phyloP scores from a whole-genome alignment of 352 stramenopile genomes.

The Phytophthora citricola region DNA sequence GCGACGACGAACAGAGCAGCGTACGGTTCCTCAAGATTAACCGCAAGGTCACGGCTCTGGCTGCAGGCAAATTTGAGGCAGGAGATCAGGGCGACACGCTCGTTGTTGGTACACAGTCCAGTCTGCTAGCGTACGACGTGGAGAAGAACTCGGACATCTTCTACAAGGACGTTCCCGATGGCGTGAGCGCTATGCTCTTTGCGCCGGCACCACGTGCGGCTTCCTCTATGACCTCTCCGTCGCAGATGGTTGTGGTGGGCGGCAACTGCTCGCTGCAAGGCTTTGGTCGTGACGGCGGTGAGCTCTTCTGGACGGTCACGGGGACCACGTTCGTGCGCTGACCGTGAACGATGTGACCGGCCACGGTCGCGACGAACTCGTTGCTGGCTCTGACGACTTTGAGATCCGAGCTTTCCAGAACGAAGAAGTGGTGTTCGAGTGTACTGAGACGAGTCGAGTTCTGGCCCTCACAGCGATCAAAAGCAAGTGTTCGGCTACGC shows the following conservation, averaged over 20 bases:
- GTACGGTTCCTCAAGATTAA: constrained; percentile 94
- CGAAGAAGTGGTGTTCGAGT: constrained; percentile 91
- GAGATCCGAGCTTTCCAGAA: constrained; percentile 90
- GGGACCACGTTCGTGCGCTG: constrained; percentile 90
- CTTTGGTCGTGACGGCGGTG: constrained; percentile 79
- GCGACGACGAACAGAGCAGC: constrained; percentile 46
- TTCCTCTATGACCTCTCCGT: constrained; percentile 33
- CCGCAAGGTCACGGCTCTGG: constrained; percentile 83
- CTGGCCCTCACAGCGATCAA: constrained; percentile 74
- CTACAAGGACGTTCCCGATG: constrained; percentile 91
- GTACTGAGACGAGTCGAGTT: constrained; percentile 88
- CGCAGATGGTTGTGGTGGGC: constrained; percentile 88
- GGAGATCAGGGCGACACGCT: constrained; percentile 78
- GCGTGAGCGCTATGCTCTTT: constrained; percentile 87
- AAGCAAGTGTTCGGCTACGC: constrained; percentile 87
- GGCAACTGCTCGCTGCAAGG: constrained; percentile 94
- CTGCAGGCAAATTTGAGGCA: constrained; percentile 71
- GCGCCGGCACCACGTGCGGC: constrained; percentile 43
- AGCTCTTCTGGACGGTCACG: constrained; percentile 93
- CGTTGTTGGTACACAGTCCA: constrained; percentile 90
- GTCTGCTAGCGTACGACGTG: constrained; percentile 92
- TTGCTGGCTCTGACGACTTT: constrained; percentile 93
- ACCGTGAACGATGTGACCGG: constrained; percentile 77
- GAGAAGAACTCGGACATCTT: constrained; percentile 95
- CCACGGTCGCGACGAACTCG: constrained; percentile 73